A percentile compares a stretch with the other conserved stretches of the same genome.
These are phyloP conservation scores for Kingdonia uniflora DNA, from an alignment of 164 flowering plant species.

Conservation along the genomic window DNA sequence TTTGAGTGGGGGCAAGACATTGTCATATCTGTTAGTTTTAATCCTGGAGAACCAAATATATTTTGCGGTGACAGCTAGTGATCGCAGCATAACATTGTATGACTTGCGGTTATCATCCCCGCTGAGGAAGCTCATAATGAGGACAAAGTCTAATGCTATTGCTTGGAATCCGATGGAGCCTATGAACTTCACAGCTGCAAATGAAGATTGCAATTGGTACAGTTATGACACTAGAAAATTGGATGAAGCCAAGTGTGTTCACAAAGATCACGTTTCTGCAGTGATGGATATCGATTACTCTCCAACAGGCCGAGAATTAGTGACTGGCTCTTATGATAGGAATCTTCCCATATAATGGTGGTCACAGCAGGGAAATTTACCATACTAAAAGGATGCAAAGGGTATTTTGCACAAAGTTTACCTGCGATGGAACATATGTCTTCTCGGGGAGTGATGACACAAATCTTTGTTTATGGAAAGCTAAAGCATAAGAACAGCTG, in stretches of 20 bases:
- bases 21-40: constrained; percentile 66
- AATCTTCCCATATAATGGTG: constrained; percentile 87
- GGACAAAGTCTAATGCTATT: constrained; percentile 82
- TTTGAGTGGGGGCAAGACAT: constrained; percentile 82
- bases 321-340: constrained; percentile 94
- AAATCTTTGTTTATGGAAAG: constrained; percentile 93
- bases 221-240: constrained; percentile 77
- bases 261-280: constrained; percentile 89
- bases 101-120: constrained; percentile 79
- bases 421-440: constrained; percentile 70
- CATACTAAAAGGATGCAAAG: constrained; percentile 99
- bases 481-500: constrained; percentile 91
- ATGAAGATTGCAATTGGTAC: constrained; percentile 92
- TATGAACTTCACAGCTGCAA: constrained; percentile 92
- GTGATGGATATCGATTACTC: constrained; percentile 98
- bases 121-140: constrained; percentile 67
- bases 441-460: constrained; percentile 96
- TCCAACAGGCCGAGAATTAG: constrained; percentile 97
- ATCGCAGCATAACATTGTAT: constrained; percentile 76
- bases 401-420: constrained; percentile 81
- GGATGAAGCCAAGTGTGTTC: constrained; percentile 83
- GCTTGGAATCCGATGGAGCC: constrained; percentile 99
- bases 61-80: constrained; percentile 86
- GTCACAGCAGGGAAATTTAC: constrained; percentile 87
- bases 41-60: constrained; percentile 81